Base-by-base conservation (phyloP, 768 basidiomycete genomes). In the Sporobolomyces phaffii region DNA sequence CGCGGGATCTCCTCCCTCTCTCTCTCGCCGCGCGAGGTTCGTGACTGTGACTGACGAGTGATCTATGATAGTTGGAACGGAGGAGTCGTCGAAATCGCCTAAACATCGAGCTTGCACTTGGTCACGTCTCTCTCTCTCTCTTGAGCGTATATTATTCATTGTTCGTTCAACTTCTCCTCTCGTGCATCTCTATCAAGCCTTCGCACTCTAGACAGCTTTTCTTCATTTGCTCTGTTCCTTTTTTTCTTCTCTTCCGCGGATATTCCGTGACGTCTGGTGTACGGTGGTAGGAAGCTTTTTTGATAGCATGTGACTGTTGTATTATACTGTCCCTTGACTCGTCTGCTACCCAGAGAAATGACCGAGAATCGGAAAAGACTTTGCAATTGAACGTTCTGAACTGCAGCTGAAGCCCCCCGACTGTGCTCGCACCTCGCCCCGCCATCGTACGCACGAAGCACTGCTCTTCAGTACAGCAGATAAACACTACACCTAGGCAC, bases 41-140 rank as follows among this genome's bases (percentile, higher is more conserved):
- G 0, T 14, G 13, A 11, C 20, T 2, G 26, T 28, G 18, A 5
- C 24, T 33, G 14, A 26, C 20, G 33, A 51, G 26, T 28, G 18
- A 5, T 20, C 24, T 7, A 26, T 24, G 33, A 51, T 50, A 68
- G 66, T 50, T 68, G 66, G 66, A 56, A 50, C 34, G 66, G 66
- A 22, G 66, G 66, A 15, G 56, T 68, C 24, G 56, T 59, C 60
- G 66, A 68, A 36, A 15, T 44, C 11, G 61, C 56, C 33, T 45
- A 44, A 18, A n/a, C 13, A 15, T 7, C 54, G 11, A 7, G 15
- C 29, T 49, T 47, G n/a, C n/a, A n/a, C n/a, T n/a, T n/a, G n/a
- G 53, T 11, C 9, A 2, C 33, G 7, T 24, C 38, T 13, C 34
- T 41, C 59, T 4, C 13, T 28, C 15, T 34, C 50, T 38, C 49